Percentiles rank a stretch among this genome's conserved stretches.
Evolutionary conservation across 352 stramenopile species (phyloP).

Genomic region (Globisporangium sylvaticum): DNA sequence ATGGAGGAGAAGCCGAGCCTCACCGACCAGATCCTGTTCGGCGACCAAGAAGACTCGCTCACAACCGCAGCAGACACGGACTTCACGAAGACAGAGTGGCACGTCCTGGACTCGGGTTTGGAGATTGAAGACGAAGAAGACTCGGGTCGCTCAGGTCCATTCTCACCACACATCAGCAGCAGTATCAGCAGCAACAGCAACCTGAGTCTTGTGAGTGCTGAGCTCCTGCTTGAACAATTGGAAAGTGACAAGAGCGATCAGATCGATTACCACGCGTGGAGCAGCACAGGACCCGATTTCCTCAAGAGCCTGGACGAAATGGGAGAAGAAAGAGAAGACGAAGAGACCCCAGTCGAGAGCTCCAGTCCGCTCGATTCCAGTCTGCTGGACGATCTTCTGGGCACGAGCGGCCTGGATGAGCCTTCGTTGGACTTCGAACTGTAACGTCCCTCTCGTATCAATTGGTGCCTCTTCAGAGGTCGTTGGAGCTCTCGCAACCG

Average conservation of each 20-base stretch:
- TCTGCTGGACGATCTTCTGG: constrained; percentile 9
- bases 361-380: not conserved
- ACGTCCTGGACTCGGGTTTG: not conserved
- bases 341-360: not conserved
- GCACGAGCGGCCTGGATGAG: not conserved
- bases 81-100: not conserved
- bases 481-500: not conserved
- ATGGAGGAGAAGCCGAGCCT: constrained; percentile 4
- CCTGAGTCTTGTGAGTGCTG: not conserved
- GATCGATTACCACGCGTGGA: not conserved
- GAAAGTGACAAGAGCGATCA: constrained; percentile 1
- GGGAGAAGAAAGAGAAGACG: not conserved
- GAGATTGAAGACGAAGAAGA: not conserved
- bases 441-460: not conserved
- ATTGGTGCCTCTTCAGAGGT: not conserved
- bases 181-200: not conserved
- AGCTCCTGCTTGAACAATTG: not conserved
- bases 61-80: not conserved
- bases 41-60: not conserved
- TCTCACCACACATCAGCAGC: not conserved
- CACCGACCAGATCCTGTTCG: constrained; percentile 1
- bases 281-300: not conserved
- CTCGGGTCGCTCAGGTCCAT: not conserved
- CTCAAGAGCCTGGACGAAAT: constrained; percentile 1
- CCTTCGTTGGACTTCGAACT: not conserved